Evolutionary conservation across 176 grass and related monocot genomes (phyloP).

Genomic region (Puya raimondii): DNA sequence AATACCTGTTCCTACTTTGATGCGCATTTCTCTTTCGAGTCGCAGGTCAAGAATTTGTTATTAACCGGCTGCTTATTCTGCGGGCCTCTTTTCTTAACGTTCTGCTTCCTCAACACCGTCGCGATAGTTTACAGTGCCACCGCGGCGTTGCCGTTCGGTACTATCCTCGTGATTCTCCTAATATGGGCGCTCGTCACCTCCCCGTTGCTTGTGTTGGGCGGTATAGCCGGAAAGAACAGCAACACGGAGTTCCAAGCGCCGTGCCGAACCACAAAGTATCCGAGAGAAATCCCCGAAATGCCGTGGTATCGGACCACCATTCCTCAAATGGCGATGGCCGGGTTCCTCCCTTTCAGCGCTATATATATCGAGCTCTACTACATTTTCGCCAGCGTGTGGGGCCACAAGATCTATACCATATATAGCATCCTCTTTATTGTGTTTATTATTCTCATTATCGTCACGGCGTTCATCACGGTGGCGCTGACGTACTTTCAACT

Average conservation of each 20-base stretch:
- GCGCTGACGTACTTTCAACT: conserved; percentile 92
- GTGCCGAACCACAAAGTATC: conserved; percentile 78
- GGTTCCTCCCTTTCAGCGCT: conserved; percentile 91
- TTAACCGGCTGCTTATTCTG: conserved; percentile 87
- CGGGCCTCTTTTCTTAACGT: conserved; percentile 85
- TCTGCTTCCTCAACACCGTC: conserved; percentile 90
- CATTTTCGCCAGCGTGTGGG: conserved; percentile 96
- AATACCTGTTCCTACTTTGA: neutral
- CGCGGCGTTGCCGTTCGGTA: conserved; percentile 84
- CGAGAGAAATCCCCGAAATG: conserved; percentile 80
- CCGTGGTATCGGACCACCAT: conserved; percentile 81
- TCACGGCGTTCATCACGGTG: conserved; percentile 92
- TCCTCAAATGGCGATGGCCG: conserved; percentile 95
- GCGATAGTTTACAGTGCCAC: conserved; percentile 85
- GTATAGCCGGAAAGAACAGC: conserved; percentile 91
- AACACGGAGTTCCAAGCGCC: conserved; percentile 77
- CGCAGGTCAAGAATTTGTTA: conserved; percentile 90
- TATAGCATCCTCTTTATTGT: conserved; percentile 97
- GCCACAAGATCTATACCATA: conserved; percentile 96
- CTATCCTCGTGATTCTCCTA: conserved; percentile 85
- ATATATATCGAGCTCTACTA: conserved; percentile 96
- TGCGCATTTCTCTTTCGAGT: conserved; percentile 23
- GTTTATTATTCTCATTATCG: conserved; percentile 90
- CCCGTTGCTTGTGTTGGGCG: conserved; percentile 80
- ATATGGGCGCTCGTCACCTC: conserved; percentile 92